Percentiles rank a stretch among this genome's conserved stretches.
These are phyloP conservation scores for Globisporangium polare DNA, from an alignment of 352 stramenopile species.

Conservation along the genomic window DNA sequence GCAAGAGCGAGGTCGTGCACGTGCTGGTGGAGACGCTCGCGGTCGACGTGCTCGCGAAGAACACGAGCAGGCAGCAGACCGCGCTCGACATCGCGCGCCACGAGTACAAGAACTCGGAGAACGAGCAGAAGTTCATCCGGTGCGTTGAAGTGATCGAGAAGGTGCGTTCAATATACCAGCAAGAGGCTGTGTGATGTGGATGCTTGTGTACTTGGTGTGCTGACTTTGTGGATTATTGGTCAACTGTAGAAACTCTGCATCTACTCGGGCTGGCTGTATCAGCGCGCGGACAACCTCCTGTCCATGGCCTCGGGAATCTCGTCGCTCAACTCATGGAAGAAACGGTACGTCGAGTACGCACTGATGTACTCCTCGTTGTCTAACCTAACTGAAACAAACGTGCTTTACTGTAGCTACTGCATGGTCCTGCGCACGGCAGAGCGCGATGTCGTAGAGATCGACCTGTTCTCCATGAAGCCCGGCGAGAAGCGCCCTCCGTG, in stretches of 20 bases:
- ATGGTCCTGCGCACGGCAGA: conserved; percentile 63
- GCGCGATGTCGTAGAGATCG: conserved; percentile 63
- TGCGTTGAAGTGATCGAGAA: conserved; percentile 82
- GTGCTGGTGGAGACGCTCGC: conserved; percentile 48
- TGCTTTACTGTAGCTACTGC: conserved; percentile 43
- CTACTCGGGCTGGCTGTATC: conserved; percentile 80
- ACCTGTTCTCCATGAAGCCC: conserved; percentile 74
- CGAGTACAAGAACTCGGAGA: conserved; percentile 37
- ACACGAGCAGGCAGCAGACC: conserved; percentile 45
- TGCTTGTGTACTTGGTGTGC: neutral
- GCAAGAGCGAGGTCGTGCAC: conserved; percentile 67
- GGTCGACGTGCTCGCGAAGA: conserved; percentile 57
- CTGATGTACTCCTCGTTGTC: neutral
- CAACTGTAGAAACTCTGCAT: conserved; percentile 63
- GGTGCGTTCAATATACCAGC: conserved; percentile 25
- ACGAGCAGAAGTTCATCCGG: conserved; percentile 40
- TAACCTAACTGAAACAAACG: neutral
- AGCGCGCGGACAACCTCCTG: conserved; percentile 76
- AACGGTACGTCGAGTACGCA: conserved; percentile 30
- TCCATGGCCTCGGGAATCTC: conserved; percentile 70
- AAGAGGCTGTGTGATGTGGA: neutral
- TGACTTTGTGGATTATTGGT: neutral
- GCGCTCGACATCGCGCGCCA: conserved; percentile 70
- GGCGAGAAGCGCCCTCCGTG: conserved; percentile 67
- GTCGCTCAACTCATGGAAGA: conserved; percentile 81